Base-by-base conservation (phyloP, 2,329 filamentous ascomycete genomes). In the Sporothrix inflata region DNA sequence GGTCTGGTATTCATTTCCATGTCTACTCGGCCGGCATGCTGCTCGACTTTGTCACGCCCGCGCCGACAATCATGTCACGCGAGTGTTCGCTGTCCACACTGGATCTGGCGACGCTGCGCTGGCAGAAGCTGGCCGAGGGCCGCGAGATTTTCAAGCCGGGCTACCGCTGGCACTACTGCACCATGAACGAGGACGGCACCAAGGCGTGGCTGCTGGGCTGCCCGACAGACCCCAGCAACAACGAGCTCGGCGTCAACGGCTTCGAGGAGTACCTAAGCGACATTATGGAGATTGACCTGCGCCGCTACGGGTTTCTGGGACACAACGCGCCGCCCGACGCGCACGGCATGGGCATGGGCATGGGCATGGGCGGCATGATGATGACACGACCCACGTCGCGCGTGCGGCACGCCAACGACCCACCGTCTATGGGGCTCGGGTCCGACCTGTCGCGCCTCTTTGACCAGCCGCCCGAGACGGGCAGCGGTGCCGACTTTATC, bases 101-200 rank as follows among this genome's bases (percentile, higher is more conserved):
- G 34, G 96, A 99, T 77, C 85, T 99, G 12, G 91, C 92, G 72
- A 91, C 92, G 0, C 83, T 98, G 67, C 91, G 94, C 65, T 99
- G 96, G 96, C 94, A 97, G 81, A 97, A 94, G 79, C 86, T 99
- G 21, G 96, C 95, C 1, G 95, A 98, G 78, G 96, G 96, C 3
- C 92, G 93, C 67, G 96, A 99, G 79, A 91, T 99, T 45, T 99
- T 98, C 82, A 92, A 92, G 76, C 85, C 90, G 0, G 93, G 92
- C n/a, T 98, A 96, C 80, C 90, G 95, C 73, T 99, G 96, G 96
- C 95, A 98, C 80, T 99, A 99, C 79, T 98, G 96, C 80, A 97
- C 94, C 3, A 92, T 98, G 82, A 97, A 98, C 79, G 91, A 96
- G 74, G 93, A 97, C 77, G 95, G 95, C 6, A 98, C 96, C 7